Percentiles rank a stretch among this genome's conserved stretches.
Conservation (phyloP, 23 red algal genomes). For the Gracilaria domingensis region DNA sequence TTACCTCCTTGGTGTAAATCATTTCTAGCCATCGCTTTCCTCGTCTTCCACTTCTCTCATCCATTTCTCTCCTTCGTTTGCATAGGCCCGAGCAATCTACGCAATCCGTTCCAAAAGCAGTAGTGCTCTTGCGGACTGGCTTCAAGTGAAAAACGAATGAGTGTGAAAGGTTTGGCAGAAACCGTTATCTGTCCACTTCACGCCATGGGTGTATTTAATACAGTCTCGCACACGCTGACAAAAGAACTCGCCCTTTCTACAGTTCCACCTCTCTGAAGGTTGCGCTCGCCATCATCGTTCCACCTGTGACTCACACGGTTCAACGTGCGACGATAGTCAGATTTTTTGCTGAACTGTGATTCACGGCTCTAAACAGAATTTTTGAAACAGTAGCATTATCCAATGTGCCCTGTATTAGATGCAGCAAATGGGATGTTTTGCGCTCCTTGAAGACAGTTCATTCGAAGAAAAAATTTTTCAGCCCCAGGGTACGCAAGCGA, state of each 20-base stretch:
- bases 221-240: not conserved
- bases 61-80: not conserved
- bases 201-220: not conserved
- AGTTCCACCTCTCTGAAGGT: not conserved
- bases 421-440: too few relatives aligned
- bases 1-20: constrained; percentile 21
- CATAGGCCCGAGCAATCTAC: not conserved
- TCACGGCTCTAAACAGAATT: not conserved
- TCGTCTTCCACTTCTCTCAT: not conserved
- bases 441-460: too few relatives aligned
- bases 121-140: not conserved
- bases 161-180: not conserved
- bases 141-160: not conserved
- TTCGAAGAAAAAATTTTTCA: too few relatives aligned
- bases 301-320: not conserved
- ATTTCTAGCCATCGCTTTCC: constrained; percentile 28
- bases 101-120: not conserved
- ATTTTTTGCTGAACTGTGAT: too few relatives aligned
- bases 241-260: not conserved
- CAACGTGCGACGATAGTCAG: too few relatives aligned
- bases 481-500: too few relatives aligned
- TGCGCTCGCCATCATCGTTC: not conserved
- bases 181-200: not conserved
- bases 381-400: not conserved
- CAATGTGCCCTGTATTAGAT: too few relatives aligned